Base-by-base conservation (phyloP, 371 early-diverging fungal genomes). In the Rhizopus stolonifer region DNA sequence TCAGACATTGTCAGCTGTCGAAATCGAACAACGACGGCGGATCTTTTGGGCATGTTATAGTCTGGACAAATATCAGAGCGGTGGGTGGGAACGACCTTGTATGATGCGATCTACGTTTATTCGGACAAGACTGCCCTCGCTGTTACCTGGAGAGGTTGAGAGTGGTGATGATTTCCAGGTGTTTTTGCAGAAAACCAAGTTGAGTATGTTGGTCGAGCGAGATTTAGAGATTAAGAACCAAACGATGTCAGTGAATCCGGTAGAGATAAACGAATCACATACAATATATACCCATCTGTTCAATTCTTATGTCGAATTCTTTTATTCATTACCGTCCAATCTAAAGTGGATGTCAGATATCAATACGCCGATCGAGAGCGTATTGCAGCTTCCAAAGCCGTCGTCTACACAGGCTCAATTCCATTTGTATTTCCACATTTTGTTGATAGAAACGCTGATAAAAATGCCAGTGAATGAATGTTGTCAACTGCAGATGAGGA, bases 41-140 rank as follows among this genome's bases (percentile, higher is more conserved):
- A 71, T 75, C n/a, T 38, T 79, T 18, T 79, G 79, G 79, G 60
- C 71, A 5, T 79, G 79, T 47, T 79, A 69, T 53, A 64, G 67
- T 1, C 56, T 75, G 70, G 79, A 79, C 46, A 79, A 79, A 46
- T 18, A 68, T 39, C 64, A 67, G 34, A 79, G 79, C 29, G 66
- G 69, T 34, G 60, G 60, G 23, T 63, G 60, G 51, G 71, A 71
- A 31, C 60, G 75, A 14, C 79, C 79, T 0, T 67, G 66, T 65
- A 74, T 74, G 70, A 25, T 65, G 1, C 49, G 54, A 15, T 29
- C 54, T 6, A 46, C 42, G 0, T 51, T 60, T 25, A 42, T 61
- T 10, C 50, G 53, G 11, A 53, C 56, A 10, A 29, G 45, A 11
- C 17, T 19, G 0, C 55, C 64, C 0, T 18, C 46, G 3, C 22